Conservation (phyloP, 208 protist species). For the Trypanosoma cruzi region DNA sequence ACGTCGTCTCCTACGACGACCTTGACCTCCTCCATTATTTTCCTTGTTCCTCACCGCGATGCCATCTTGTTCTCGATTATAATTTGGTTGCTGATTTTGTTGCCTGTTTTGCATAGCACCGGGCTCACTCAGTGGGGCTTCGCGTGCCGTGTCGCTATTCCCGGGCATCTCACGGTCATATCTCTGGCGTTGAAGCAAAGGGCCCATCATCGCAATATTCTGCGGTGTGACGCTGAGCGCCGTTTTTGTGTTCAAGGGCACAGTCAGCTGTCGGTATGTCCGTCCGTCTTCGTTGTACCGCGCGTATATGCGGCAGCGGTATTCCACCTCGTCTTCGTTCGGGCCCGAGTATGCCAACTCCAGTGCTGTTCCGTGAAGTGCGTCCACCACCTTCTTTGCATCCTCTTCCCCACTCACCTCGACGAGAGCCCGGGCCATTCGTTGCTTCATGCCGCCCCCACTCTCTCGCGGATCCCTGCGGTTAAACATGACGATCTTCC, state of each 20-base stretch:
- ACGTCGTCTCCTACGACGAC: neutral
- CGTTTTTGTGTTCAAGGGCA: slow-evolving; percentile 22
- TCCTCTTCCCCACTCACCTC: slow-evolving; percentile 41
- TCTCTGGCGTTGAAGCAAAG: slow-evolving; percentile 10
- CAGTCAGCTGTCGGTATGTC: slow-evolving; percentile 9
- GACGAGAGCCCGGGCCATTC: slow-evolving; percentile 43
- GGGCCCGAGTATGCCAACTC: slow-evolving; percentile 4
- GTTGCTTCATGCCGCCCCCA: neutral
- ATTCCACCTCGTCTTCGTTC: slow-evolving; percentile 28
- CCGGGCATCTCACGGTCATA: neutral
- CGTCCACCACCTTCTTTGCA: slow-evolving; percentile 38
- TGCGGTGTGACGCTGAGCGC: slow-evolving; percentile 23
- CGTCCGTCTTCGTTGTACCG: slow-evolving; percentile 19
- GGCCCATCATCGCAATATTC: slow-evolving; percentile 22
- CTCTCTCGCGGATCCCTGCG: neutral
- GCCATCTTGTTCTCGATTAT: neutral
- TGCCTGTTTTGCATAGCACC: neutral
- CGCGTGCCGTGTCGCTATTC: neutral
- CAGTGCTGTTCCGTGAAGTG: slow-evolving; percentile 32
- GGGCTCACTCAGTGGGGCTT: neutral
- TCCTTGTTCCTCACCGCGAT: neutral
- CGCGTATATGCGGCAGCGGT: slow-evolving; percentile 38
- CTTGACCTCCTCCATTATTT: neutral
- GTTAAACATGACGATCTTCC: slow-evolving; percentile 46
- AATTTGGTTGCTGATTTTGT: neutral